Evolutionary conservation across 23 red algal species (phyloP), one percentile per base, ranked within the genome.

Genomic region (Gracilaria caudata): DNA sequence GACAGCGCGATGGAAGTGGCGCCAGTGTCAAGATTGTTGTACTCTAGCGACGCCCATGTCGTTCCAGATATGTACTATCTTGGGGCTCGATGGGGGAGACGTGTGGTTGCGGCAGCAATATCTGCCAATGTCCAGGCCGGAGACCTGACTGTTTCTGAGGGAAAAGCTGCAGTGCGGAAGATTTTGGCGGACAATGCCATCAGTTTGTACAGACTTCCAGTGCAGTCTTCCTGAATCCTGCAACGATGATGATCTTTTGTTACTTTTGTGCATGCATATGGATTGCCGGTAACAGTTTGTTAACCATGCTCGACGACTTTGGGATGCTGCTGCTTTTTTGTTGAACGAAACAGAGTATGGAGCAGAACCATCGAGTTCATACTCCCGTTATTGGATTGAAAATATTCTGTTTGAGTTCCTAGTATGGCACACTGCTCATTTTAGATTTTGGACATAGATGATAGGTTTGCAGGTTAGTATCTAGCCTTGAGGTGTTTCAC

Each of bases 141-240:
- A 17, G 85, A 89, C 71, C 61, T 89, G 72, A 78, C 68, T 39
- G 40, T 89, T 51, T 37, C 56, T 39, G 85, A 89, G 60, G 85
- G 54, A 38, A 89, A 78, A 44, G 32, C 68, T 47, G 85, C 85
- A 0, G 61, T 89, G 20, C 72, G 85, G 20, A 78, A 57, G 46
- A 89, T 89, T 64, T 72, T 89, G 25, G 85, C 85, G 33, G 85
- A 89, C 3, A 89, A 89, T 53, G 74, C 72, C 32, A 58, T 79
- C 13, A 41, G 53, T 10, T 75, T 89, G 72, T 89, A 89, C 74
- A 61, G 40, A n/a, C 68, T 89, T 25, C 70, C 70, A 49, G 40
- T 75, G 1, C 70, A 75, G 24, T 43, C 70, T 5, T 38, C n/a
- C 37, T 75, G 26, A 49, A 40, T 16, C 21, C 23, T 75, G 4